phyloP scores from a whole-genome alignment of 805 yeast genomes.

The Helenozyma rhizophorensis region DNA sequence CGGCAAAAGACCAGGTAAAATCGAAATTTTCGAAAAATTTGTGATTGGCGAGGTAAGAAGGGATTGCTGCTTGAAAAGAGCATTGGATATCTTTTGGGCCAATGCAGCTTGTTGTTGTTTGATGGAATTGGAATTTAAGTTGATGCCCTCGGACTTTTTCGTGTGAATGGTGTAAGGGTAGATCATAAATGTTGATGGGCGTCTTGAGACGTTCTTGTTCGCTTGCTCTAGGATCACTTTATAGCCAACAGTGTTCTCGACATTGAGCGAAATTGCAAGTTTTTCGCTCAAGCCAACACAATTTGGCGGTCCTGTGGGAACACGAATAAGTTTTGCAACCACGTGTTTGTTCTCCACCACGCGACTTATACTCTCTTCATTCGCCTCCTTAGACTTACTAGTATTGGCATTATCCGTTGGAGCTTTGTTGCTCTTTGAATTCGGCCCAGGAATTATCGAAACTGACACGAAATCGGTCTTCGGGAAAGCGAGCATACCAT shows the following conservation, averaged over 20 bases:
- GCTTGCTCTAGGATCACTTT: conserved; percentile 50
- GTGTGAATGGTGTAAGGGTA: conserved; percentile 53
- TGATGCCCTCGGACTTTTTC: conserved; percentile 25
- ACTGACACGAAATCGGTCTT: conserved; percentile 45
- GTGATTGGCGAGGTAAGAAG: conserved; percentile 41
- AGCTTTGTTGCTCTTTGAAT: conserved; percentile 17
- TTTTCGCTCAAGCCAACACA: conserved; percentile 51
- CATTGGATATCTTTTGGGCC: conserved; percentile 16
- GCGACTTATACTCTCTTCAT: conserved; percentile 7
- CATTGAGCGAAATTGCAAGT: conserved; percentile 53
- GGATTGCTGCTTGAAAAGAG: conserved; percentile 14
- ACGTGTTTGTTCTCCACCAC: conserved; percentile 38
- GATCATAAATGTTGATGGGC: conserved; percentile 40
- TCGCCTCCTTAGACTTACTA: conserved; percentile 4
- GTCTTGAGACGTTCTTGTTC: conserved; percentile 26
- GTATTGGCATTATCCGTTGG: conserved; percentile 1
- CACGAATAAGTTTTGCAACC: conserved; percentile 48
- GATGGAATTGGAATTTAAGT: conserved; percentile 24
- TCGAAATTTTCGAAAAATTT: conserved; percentile 49
- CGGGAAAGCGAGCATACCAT: conserved; percentile 27
- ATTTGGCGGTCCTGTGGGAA: conserved; percentile 26
- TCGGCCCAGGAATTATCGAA: conserved; percentile 50
- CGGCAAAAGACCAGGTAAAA: conserved; percentile 43
- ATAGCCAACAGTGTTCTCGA: conserved; percentile 47
- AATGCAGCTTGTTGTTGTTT: conserved; percentile 22